These are phyloP conservation scores for Teratosphaeria destructans DNA, from an alignment of 2,329 filamentous ascomycete genomes.

Conservation along the genomic window DNA sequence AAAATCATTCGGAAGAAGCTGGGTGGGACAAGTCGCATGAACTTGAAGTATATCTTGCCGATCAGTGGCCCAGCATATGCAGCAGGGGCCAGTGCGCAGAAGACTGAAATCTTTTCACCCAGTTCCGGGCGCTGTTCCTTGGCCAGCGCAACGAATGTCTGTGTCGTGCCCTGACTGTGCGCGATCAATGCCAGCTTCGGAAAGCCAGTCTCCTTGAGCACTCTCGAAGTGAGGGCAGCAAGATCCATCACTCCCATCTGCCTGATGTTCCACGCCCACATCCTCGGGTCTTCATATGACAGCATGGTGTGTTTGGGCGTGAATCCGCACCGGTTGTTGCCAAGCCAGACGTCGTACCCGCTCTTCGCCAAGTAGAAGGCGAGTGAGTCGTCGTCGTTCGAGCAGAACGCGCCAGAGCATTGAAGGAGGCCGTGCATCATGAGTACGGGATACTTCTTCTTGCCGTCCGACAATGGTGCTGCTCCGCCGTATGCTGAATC, in stretches of 20 bases:
- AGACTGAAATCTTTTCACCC: conserved; percentile 72
- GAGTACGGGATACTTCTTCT: conserved; percentile 66
- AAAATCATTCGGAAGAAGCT: conserved; percentile 70
- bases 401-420: conserved; percentile 77
- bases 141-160: conserved; percentile 77
- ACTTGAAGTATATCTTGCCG: conserved; percentile 80
- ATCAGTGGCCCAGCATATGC: conserved; percentile 83
- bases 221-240: conserved; percentile 66
- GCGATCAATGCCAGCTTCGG: conserved; percentile 71
- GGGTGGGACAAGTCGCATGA: conserved; percentile 73
- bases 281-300: conserved; percentile 65
- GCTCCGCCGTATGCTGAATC: conserved; percentile 22
- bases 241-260: conserved; percentile 90
- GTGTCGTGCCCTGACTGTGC: conserved; percentile 84
- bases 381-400: conserved; percentile 78
- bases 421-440: conserved; percentile 84
- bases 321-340: conserved; percentile 86
- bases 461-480: conserved; percentile 22
- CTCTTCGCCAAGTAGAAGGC: conserved; percentile 88
- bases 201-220: conserved; percentile 74
- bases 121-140: conserved; percentile 83
- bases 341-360: conserved; percentile 91
- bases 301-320: conserved; percentile 64
- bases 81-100: conserved; percentile 82
- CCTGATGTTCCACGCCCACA: conserved; percentile 95